A percentile compares a stretch with the other conserved stretches of the same genome.
Evolutionary conservation across 352 stramenopile species (phyloP).

Genomic region (Pythium aristosporum): DNA sequence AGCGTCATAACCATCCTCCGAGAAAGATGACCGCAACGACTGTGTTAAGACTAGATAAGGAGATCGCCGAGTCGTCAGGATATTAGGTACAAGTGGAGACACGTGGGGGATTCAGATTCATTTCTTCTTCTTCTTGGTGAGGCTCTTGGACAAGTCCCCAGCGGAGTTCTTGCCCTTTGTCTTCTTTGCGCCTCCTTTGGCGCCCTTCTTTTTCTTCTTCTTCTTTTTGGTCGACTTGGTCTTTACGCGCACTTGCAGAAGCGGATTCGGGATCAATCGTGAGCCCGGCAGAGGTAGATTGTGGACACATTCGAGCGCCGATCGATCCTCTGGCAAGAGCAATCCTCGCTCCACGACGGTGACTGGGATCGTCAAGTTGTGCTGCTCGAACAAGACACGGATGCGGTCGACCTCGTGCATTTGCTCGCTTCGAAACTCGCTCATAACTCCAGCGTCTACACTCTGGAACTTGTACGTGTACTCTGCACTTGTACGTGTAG

Average conservation of each 20-base stretch:
- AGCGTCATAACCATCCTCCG: conserved; percentile 2
- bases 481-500: background rate
- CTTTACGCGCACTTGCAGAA: conserved; percentile 37
- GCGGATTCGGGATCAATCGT: conserved; percentile 45
- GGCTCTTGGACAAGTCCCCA: conserved; percentile 13
- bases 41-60: background rate
- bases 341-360: conserved; percentile 49
- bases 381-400: conserved; percentile 50
- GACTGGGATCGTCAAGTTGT: conserved; percentile 43
- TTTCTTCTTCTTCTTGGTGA: conserved; percentile 28
- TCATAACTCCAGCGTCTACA: conserved; percentile 23
- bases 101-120: background rate
- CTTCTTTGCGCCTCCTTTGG: conserved; percentile 41
- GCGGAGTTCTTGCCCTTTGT: conserved; percentile 35
- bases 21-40: no score
- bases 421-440: conserved; percentile 53
- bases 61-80: background rate
- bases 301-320: conserved; percentile 42
- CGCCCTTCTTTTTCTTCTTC: conserved; percentile 39
- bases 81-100: background rate
- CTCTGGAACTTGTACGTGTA: background rate
- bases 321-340: conserved; percentile 60
- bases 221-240: conserved; percentile 36
- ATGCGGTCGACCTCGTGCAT: conserved; percentile 68
- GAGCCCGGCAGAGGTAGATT: conserved; percentile 56